Evolutionary conservation across 257 asterid species (phyloP).

Genomic region (Plantago ovata): DNA sequence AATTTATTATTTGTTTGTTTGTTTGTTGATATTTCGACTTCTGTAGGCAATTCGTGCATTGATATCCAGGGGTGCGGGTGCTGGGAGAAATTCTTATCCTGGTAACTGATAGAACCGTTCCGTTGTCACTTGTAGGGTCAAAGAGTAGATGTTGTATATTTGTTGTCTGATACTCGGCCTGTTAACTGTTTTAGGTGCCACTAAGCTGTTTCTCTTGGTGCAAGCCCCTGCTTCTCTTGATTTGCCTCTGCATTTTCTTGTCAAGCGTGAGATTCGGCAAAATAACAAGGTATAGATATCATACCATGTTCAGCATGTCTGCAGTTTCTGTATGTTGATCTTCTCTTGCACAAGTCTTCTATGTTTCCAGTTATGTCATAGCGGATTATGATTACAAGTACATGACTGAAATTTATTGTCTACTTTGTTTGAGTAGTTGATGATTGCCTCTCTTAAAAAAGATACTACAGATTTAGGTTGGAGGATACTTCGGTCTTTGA

Average conservation of each 20-base stretch:
- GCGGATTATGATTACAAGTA: background rate
- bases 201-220: constrained; percentile 77
- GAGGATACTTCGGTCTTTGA: background rate
- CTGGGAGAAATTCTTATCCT: constrained; percentile 66
- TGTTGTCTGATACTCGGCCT: constrained; percentile 7
- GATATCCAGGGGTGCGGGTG: constrained; percentile 90
- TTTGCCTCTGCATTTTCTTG: constrained; percentile 81
- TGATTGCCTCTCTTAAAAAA: constrained; percentile 1
- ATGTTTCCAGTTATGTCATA: background rate
- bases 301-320: background rate
- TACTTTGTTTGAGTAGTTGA: background rate
- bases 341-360: background rate
- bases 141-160: constrained; percentile 6
- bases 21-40: constrained; percentile 8
- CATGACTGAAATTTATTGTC: background rate
- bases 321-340: background rate
- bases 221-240: constrained; percentile 68
- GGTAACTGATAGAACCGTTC: constrained; percentile 35
- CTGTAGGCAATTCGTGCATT: constrained; percentile 74
- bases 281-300: constrained; percentile 54
- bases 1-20: background rate
- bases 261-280: constrained; percentile 77
- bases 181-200: constrained; percentile 52
- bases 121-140: constrained; percentile 4
- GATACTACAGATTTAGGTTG: background rate